Percentiles rank a stretch among this genome's conserved stretches.
phyloP scores from a whole-genome alignment of 2,329 filamentous ascomycete genomes.

The Cladosporium oxysporum region DNA sequence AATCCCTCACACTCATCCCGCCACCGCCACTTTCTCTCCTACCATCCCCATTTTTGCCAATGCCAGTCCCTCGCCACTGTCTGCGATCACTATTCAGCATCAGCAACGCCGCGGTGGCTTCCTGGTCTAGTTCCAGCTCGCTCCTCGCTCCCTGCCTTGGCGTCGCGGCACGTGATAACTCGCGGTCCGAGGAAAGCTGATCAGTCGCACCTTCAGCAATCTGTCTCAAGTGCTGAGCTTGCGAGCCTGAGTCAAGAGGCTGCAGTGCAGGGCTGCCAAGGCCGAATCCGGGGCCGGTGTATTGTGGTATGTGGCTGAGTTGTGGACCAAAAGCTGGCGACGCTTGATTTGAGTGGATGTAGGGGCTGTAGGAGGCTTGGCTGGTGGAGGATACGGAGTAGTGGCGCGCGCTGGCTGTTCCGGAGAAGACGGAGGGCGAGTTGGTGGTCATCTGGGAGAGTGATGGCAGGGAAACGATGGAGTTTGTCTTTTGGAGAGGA shows the following conservation, averaged over 20 bases:
- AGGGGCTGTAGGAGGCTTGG: conserved; percentile 36
- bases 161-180: conserved; percentile 26
- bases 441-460: conserved; percentile 43
- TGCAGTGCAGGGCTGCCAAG: conserved; percentile 50
- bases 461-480: conserved; percentile 42
- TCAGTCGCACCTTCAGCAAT: conserved; percentile 33
- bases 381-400: conserved; percentile 44
- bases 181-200: conserved; percentile 22
- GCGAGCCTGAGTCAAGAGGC: conserved; percentile 52
- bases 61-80: conserved; percentile 35
- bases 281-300: conserved; percentile 27
- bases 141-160: conserved; percentile 25
- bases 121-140: conserved; percentile 56
- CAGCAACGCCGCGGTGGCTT: conserved; percentile 80
- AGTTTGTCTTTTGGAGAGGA: conserved; percentile 25
- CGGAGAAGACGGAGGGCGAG: conserved; percentile 34
- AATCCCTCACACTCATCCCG: conserved; percentile 50
- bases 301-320: conserved; percentile 31
- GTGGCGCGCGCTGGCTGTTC: conserved; percentile 26
- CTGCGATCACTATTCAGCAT: conserved; percentile 84
- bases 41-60: conserved; percentile 21
- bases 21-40: conserved; percentile 22
- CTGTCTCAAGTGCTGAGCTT: conserved; percentile 26
- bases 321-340: conserved; percentile 61
- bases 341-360: conserved; percentile 50